Conservation (phyloP, 31 red algal genomes). For the Asparagopsis taxiformis region DNA sequence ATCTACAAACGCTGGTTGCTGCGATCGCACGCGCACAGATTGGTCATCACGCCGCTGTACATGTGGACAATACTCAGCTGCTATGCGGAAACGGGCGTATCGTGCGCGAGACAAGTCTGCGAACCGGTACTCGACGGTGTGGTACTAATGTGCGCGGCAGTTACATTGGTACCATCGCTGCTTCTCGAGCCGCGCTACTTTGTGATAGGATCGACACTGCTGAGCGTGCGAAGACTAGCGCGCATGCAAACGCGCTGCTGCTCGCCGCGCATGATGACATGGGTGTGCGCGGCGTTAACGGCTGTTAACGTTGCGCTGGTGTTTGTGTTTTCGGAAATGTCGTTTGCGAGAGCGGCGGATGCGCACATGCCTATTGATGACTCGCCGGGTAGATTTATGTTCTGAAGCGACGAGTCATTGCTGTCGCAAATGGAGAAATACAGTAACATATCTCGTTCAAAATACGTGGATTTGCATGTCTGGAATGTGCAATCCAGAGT, state of each 20-base stretch:
- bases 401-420: too few species aligned
- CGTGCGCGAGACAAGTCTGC: background rate
- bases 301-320: conserved; percentile 52
- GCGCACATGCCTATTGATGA: conserved; percentile 72
- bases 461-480: too few species aligned
- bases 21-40: conserved; percentile 13
- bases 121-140: conserved; percentile 13
- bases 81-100: background rate
- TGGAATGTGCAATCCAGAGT: too few species aligned
- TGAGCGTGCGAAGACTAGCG: conserved; percentile 17
- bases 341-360: conserved; percentile 54
- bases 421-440: too few species aligned
- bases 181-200: conserved; percentile 71
- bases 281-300: conserved; percentile 17
- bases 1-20: conserved; percentile 61
- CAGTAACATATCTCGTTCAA: too few species aligned
- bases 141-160: conserved; percentile 20
- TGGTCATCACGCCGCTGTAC: conserved; percentile 57
- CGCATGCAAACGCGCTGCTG: background rate
- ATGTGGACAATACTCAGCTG: conserved; percentile 9
- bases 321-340: conserved; percentile 64
- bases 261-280: background rate
- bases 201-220: conserved; percentile 16
- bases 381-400: conserved; percentile 78
- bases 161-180: conserved; percentile 32